Base-by-base conservation (phyloP, 352 stramenopile species). In the Saprolegnia parasitica region DNA sequence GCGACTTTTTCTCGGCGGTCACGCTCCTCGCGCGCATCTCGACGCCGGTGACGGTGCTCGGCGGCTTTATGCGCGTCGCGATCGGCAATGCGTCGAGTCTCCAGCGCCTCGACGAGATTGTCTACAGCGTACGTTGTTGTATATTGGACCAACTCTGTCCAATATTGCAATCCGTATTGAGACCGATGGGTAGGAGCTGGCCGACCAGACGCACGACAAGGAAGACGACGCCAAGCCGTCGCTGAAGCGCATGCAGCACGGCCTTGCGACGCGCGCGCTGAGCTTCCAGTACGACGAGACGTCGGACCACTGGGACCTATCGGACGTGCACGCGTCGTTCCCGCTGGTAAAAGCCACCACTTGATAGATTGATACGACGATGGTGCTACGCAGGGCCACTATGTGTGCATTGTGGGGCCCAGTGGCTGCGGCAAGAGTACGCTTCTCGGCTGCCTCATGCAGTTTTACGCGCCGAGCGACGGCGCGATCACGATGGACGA, bases 371-470 rank as follows among this genome's bases (percentile, higher is more conserved):
- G 13, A n/a, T 49, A 49, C 13, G 42, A 3, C 15, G 8, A 46
- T 46, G 39, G 39, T n/a, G n/a, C 56, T 5, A 37, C 47, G 11
- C 83, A 86, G 62, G 87, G 87, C 18, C 82, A 85, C 18, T 96
- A 93, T 80, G 89, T 84, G 42, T 96, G 87, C 47, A 85, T 96
- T 54, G 86, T 94, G 2, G 87, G 87, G 4, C 85, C 87, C 11
- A 94, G 86, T 23, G 87, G 87, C 23, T 94, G 86, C 72, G 87
- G 86, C 72, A 96, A 96, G 77, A 93, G 86, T 84, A 96, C 87
- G 60, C 63, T 96, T 42, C 67, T 96, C 50, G 83, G 84, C 47
- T 93, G 84, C 71, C 72, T 96, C 73, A 93, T 96, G 87, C 86
- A 93, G 80, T 96, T 96, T 70, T 80, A 93, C 72, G 82, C 93